Evolutionary conservation across 179 eudicot genomes (phyloP), one percentile per base, ranked within the genome.

Genomic region (Camellia oleifera): DNA sequence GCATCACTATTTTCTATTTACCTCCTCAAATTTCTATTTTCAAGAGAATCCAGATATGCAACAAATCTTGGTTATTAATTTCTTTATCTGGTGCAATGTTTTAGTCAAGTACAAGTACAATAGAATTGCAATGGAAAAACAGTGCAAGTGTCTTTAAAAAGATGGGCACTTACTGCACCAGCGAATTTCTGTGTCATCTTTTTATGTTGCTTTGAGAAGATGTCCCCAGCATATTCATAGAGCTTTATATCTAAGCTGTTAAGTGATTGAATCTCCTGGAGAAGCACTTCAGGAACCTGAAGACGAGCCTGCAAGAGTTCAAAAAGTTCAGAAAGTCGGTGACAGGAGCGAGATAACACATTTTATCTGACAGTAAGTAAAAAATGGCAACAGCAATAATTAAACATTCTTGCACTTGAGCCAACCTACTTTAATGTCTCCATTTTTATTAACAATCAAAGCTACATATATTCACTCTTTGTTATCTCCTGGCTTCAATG

Each of bases 171-270:
- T 76, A 87, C 92, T 57, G 71, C 77, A 82, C 78, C 78, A 74
- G 81, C 87, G 84, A 86, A 82, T 68, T 86, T 84, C 79, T 80
- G 84, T 69, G 81, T 66, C 80, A 89, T 76, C 63, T 65, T 85
- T 57, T 82, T 81, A 48, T 88, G 91, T 85, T 94, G 93, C 85
- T 86, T 85, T 58, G 83, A 79, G 83, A 89, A 91, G 80, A 91
- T 90, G 50, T 82, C 77, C 80, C 87, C 87, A 58, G 97, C 98
- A 85, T 96, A 91, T 46, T 89, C 85, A 76, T 96, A 94, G 60
- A 96, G 92, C 85, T 96, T 92, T 81, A 92, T 74, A 82, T 96
- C 99, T 67, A 96, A 93, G 86, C 86, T 85, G 85, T 94, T 96
- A 11, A 92, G 93, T 75, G 89, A 88, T 40, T 77, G 69, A 67